Evolutionary conservation across 345 rosid genomes (phyloP), one percentile per base, ranked within the genome.

Genomic region (Citrus maxima): DNA sequence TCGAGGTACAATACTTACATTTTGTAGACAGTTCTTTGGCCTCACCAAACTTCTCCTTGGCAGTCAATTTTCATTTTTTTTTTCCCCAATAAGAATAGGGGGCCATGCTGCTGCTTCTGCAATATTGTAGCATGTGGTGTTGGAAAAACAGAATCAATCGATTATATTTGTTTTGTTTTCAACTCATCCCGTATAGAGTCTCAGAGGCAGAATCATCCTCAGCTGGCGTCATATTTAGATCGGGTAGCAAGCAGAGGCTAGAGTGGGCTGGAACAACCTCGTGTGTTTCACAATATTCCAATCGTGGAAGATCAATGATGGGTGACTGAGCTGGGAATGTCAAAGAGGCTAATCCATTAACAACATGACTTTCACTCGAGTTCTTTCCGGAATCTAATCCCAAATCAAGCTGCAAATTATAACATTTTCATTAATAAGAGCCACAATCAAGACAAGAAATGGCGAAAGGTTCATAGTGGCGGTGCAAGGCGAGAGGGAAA

Each of bases 221-320:
- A 0, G 70, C 68, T 2, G 92, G 95, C 82, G 81, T 78, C 92
- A 89, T 88, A 68, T 94, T 94, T 55, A 94, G 87, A 88, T 94
- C 98, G 46, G 97, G 96, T 13, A 91, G 79, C 70, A 87, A 7
- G 82, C 88, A 88, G 27, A 75, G 71, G 77, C 82, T 71, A 19
- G 82, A 78, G 30, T 6, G 74, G 1, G 71, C 46, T 16, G 66
- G 18, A 19, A 1, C 61, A 40, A 71, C 80, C 68, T 86, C 79
- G n/a, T 64, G 70, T 0, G 51, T 63, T 67, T 83, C 77, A 30
- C 79, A 75, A 28, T 88, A 62, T 61, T 85, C 85, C 16, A 79
- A 72, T 49, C 9, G 30, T 32, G 73, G 80, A 72, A 67, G 51
- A 28, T 70, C 54, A 73, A 75, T 77, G 21, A 19, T 65, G 10